phyloP scores from a whole-genome alignment of 805 yeast genomes.

The Wickerhamiella allomyrinae region DNA sequence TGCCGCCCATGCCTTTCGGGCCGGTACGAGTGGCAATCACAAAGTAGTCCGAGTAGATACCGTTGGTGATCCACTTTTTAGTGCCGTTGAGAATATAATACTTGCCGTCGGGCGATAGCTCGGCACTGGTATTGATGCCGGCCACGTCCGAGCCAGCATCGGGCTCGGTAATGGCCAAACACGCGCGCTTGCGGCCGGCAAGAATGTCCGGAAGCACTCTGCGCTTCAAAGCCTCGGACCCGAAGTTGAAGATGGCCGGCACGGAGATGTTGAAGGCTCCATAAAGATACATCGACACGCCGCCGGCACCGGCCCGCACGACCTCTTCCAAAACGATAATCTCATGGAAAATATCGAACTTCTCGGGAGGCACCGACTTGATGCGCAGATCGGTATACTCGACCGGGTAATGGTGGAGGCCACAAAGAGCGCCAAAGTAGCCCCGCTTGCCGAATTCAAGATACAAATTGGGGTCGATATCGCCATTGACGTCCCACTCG shows the following conservation, averaged over 20 bases:
- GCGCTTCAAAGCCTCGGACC: conserved; percentile 21
- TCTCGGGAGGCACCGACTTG: conserved; percentile 27
- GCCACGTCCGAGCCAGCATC: conserved; percentile 34
- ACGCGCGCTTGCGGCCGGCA: conserved; percentile 27
- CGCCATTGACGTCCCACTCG: conserved; percentile 30
- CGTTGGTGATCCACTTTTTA: conserved; percentile 34
- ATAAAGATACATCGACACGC: conserved; percentile 27
- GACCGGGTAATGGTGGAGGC: conserved; percentile 24
- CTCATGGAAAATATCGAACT: conserved; percentile 29
- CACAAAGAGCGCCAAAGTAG: conserved; percentile 27
- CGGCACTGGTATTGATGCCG: conserved; percentile 27
- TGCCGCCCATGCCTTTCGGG: conserved; percentile 26
- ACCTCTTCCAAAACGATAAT: conserved; percentile 27
- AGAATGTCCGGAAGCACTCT: conserved; percentile 28
- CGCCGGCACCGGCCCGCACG: conserved; percentile 30
- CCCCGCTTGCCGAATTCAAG: conserved; percentile 27
- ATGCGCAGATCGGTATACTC: conserved; percentile 26
- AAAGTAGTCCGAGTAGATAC: conserved; percentile 30
- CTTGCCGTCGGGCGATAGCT: conserved; percentile 26
- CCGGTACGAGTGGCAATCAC: conserved; percentile 33
- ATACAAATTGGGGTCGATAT: conserved; percentile 23
- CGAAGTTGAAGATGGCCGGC: conserved; percentile 28
- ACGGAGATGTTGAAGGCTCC: conserved; percentile 31
- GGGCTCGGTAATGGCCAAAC: conserved; percentile 32
- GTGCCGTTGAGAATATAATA: conserved; percentile 28